phyloP scores from a whole-genome alignment of 768 basidiomycete genomes.

The Tylopilus sp. region DNA sequence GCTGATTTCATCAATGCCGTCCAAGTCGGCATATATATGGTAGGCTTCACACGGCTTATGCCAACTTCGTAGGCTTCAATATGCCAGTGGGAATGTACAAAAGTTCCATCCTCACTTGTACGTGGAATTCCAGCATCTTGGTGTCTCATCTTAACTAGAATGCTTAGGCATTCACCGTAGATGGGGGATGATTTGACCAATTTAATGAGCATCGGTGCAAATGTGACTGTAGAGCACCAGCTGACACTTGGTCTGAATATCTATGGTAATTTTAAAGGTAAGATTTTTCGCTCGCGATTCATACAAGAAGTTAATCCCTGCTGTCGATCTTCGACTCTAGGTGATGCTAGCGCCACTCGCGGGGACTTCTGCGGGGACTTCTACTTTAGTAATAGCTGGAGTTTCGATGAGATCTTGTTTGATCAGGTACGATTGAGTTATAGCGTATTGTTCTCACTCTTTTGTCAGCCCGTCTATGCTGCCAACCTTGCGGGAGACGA shows the following conservation, averaged over 20 bases:
- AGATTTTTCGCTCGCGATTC: neutral
- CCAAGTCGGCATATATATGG: constrained; percentile 13
- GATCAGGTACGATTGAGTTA: constrained; percentile 3
- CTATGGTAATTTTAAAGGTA: constrained; percentile 23
- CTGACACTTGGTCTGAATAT: constrained; percentile 14
- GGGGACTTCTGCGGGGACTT: constrained; percentile 17
- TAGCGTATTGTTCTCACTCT: too few species aligned
- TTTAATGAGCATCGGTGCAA: constrained; percentile 23
- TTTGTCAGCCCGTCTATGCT: neutral
- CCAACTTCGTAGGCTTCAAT: constrained; percentile 15
- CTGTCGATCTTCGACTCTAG: neutral
- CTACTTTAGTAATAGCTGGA: constrained; percentile 20
- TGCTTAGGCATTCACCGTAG: constrained; percentile 18
- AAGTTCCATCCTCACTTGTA: constrained; percentile 17
- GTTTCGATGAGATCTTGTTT: constrained; percentile 24
- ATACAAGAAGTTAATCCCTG: neutral
- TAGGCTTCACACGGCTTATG: neutral
- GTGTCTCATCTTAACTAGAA: neutral
- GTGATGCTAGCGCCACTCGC: constrained; percentile 21
- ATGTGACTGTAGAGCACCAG: constrained; percentile 7
- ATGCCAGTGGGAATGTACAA: constrained; percentile 20
- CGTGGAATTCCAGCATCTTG: neutral
- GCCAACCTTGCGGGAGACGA: neutral
- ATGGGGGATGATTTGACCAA: constrained; percentile 27
- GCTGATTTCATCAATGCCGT: constrained; percentile 18